Evolutionary conservation across 2,329 filamentous ascomycete genomes (phyloP).

Genomic region (Leptographium flavum): DNA sequence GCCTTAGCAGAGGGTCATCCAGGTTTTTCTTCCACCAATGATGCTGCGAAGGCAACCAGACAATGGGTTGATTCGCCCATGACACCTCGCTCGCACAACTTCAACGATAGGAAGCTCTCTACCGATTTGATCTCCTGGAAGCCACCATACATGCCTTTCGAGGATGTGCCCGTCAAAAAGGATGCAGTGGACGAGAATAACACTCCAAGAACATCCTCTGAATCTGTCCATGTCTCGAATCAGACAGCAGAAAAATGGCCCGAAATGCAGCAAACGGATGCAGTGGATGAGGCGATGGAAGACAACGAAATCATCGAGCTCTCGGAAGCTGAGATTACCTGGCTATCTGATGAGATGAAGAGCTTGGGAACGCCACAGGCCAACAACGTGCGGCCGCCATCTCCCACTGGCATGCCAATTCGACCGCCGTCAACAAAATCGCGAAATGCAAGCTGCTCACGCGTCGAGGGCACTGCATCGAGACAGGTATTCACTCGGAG

Average conservation of each 20-base stretch:
- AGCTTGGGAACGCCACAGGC: not conserved
- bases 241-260: too few species aligned
- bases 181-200: too few species aligned
- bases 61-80: not conserved
- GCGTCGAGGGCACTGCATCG: not conserved
- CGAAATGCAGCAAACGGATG: not conserved
- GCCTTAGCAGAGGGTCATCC: not conserved
- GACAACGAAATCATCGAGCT: not conserved
- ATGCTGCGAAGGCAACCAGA: not conserved
- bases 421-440: conserved; percentile 21
- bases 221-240: too few species aligned
- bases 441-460: conserved; percentile 19
- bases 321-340: not conserved
- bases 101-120: too few species aligned
- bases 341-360: not conserved
- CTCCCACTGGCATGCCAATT: not conserved
- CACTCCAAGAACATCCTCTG: too few species aligned
- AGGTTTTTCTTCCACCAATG: not conserved
- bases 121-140: too few species aligned
- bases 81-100: not conserved
- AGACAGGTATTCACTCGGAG: not conserved
- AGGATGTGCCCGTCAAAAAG: too few species aligned
- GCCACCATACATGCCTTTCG: too few species aligned
- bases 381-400: not conserved
- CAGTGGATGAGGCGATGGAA: not conserved